Evolutionary conservation across 1,284 basidiomycete genomes (phyloP), one percentile per base, ranked within the genome.

Genomic region (Ceratobasidium sp.): DNA sequence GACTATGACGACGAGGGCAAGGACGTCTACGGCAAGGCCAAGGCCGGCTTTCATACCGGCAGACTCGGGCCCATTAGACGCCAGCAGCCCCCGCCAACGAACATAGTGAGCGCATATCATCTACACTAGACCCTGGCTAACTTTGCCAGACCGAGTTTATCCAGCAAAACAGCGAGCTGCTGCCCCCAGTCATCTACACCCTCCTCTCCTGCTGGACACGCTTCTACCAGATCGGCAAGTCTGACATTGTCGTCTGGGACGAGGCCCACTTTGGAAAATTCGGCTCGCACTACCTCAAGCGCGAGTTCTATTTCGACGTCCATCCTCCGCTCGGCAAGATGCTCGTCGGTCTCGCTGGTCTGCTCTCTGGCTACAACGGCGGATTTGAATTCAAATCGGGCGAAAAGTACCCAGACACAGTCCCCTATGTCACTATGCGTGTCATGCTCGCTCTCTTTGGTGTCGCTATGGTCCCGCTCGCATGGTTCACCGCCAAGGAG

Each of bases 191-290:
- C 77, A 87, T 97, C 75, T 99, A 99, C 87, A 98, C 97, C 44
- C 89, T 98, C 60, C 91, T 99, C 78, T 92, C 95, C 40, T 96
- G 97, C 87, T 94, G 95, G 89, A 99, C 97, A 9, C 93, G 97
- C 53, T 97, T 95, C 86, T 95, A 97, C 89, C 91, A 93, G 81
- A 99, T 99, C 79, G 97, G 97, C n/a, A 90, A 92, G 77, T 90
- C 94, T 73, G 90, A 94, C 83, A 86, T 90, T 81, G 97, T 99
- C 85, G 92, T 99, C 78, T 99, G 98, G 97, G 98, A 99, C 86
- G 98, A 99, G 88, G 96, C 96, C n/a, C 96, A 98, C 86, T 98
- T 98, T 86, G 96, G 97, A 82, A 98, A 98, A 86, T 98, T 98
- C 86, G 96, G 96, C 77, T 96, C 96, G 39, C 94, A 98, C 86